Base-by-base conservation (phyloP, 2,329 filamentous ascomycete species). In the Aspergillus ustus region DNA sequence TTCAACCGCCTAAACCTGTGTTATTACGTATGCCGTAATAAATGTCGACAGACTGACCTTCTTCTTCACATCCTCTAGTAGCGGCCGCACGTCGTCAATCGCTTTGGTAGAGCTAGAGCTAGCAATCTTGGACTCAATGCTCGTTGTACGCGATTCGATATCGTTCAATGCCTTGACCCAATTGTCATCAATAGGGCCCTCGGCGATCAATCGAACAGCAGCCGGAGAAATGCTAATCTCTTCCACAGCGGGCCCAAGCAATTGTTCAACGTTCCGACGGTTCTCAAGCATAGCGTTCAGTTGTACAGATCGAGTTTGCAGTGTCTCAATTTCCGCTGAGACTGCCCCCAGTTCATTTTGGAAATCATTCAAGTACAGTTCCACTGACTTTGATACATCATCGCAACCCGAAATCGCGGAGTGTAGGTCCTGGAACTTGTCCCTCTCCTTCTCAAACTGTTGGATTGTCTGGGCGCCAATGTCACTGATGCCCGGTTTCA, bases 321-420 rank as follows among this genome's bases (percentile, higher is more conserved):
- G 80, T 2, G 89, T 93, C 78, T 99, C 95, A 55, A 99, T 99
- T 74, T 99, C 95, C 7, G 93, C 90, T 1, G 95, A 97, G 13
- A 99, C 95, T 15, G 88, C 87, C 8, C 92, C 94, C 11, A 99
- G 86, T 76, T 99, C 96, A 63, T 93, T 91, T 73, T 96, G 93
- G 73, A 99, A 99, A 75, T 89, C 94, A 43, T 91, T 91, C 57
- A 99, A 83, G 74, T 97, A 98, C 34, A 87, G 89, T 79, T 99
- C 94, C 58, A 99, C 95, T 0, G 93, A 97, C 76, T 89, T 91
- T 50, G 98, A 85, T 54, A 98, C 92, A 73, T 96, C 91, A 77
- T 99, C 95, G 79, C 94, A 99, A 54, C 92, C 91, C 45, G 83
- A 72, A 70, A 99, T 98, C 4, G 93, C 96, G 70, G 86, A 87